phyloP scores from a whole-genome alignment of 768 basidiomycete genomes.

The Cystofilobasidium ferigula region DNA sequence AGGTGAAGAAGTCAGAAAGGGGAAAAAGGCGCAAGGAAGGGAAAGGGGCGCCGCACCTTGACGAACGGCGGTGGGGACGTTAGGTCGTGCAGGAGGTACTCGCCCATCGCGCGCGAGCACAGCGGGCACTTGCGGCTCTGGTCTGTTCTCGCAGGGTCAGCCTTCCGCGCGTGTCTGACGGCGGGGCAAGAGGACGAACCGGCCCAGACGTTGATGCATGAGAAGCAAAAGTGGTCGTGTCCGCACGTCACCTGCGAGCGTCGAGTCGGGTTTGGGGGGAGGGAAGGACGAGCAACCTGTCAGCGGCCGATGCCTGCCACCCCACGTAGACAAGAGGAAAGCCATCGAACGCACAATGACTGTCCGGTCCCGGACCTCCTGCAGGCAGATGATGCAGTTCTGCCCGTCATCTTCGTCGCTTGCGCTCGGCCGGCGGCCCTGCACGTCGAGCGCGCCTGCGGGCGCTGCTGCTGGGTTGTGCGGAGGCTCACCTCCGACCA shows the following conservation, averaged over 20 bases:
- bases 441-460: too few relatives aligned
- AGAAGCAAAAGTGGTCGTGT: slow-evolving; percentile 80
- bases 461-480: too few relatives aligned
- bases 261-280: too few relatives aligned
- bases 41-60: background rate
- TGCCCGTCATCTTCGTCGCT: slow-evolving; percentile 46
- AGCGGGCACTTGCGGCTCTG: slow-evolving; percentile 34
- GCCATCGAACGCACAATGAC: slow-evolving; percentile 49
- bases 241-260: slow-evolving; percentile 53
- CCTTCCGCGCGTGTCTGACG: slow-evolving; percentile 29
- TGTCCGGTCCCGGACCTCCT: slow-evolving; percentile 61
- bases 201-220: slow-evolving; percentile 76
- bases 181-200: slow-evolving; percentile 44
- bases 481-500: too few relatives aligned
- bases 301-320: background rate
- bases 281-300: background rate
- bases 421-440: too few relatives aligned
- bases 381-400: slow-evolving; percentile 78
- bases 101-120: slow-evolving; percentile 37
- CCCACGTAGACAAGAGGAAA: background rate
- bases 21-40: slow-evolving; percentile 35
- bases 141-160: slow-evolving; percentile 27
- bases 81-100: slow-evolving; percentile 61
- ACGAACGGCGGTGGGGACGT: slow-evolving; percentile 19
- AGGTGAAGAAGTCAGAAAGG: slow-evolving; percentile 63